Percentiles rank a stretch among this genome's conserved stretches.
These are phyloP conservation scores for Nemania serpens DNA, from an alignment of 2,329 filamentous ascomycete genomes.

Conservation along the genomic window DNA sequence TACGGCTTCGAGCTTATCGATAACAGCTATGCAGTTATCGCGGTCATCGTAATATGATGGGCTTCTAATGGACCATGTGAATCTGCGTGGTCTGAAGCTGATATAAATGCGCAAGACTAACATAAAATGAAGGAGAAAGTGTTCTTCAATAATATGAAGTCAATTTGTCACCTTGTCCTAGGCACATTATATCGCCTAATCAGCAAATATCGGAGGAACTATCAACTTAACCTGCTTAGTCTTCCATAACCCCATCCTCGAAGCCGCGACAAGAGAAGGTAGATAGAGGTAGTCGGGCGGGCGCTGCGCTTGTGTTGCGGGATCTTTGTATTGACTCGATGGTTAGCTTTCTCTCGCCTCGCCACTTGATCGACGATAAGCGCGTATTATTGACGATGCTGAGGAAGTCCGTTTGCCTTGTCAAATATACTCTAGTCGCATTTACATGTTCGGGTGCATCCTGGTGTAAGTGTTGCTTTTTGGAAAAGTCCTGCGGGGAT, in stretches of 20 bases:
- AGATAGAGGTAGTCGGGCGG: background rate
- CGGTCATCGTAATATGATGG: background rate
- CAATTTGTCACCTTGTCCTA: too few relatives aligned
- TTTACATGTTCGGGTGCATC: too few relatives aligned
- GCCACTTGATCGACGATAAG: background rate
- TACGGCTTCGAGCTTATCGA: constrained; percentile 23
- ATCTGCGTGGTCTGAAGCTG: background rate
- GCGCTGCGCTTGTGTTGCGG: background rate
- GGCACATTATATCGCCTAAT: too few relatives aligned
- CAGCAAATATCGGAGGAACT: too few relatives aligned
- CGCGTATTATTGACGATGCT: too few relatives aligned
- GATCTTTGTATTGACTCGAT: background rate
- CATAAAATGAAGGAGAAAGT: too few relatives aligned
- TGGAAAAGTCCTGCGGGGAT: background rate
- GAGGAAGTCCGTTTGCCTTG: too few relatives aligned
- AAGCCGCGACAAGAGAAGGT: too few relatives aligned
- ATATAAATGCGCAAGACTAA: background rate
- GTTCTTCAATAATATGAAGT: too few relatives aligned
- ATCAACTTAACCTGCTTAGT: too few relatives aligned
- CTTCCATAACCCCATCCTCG: too few relatives aligned
- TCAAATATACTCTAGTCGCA: too few relatives aligned
- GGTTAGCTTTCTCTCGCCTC: background rate
- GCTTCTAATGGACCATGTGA: background rate
- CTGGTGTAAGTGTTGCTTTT: background rate
- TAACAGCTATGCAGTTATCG: constrained; percentile 19